A percentile compares a stretch with the other conserved stretches of the same genome.
Conservation (phyloP, 257 asterid species). For the Solanum virginianum region DNA sequence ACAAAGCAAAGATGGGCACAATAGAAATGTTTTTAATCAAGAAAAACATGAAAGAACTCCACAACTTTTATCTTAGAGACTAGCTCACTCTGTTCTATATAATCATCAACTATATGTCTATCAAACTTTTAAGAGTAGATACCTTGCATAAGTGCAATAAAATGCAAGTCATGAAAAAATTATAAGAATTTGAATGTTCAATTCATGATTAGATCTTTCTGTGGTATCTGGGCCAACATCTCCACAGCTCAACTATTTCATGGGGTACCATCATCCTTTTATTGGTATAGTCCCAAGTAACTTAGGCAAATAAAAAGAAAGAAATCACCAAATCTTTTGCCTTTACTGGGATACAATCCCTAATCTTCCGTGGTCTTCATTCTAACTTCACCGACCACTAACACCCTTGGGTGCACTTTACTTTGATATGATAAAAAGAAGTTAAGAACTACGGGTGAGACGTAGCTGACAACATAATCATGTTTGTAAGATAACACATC, state of each 20-base stretch:
- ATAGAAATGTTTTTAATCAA: neutral
- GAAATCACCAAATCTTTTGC: neutral
- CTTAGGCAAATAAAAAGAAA: neutral
- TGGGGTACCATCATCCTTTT: neutral
- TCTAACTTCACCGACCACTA: neutral
- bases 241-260: neutral
- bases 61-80: neutral
- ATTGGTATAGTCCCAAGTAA: neutral
- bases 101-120: neutral
- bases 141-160: neutral
- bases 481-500: neutral
- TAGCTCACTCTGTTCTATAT: neutral
- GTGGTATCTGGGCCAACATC: neutral
- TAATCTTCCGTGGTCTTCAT: neutral
- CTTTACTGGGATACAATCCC: neutral
- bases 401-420: neutral
- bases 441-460: neutral
- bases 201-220: neutral
- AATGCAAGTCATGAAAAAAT: neutral
- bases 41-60: neutral
- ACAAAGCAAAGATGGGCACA: neutral
- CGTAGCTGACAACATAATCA: neutral
- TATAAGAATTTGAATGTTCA: neutral
- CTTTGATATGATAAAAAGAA: neutral
- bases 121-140: neutral